Percentiles rank a stretch among this genome's conserved stretches.
These are phyloP conservation scores for Yamadazyma philogaea DNA, from an alignment of 805 yeast species.

Conservation along the genomic window DNA sequence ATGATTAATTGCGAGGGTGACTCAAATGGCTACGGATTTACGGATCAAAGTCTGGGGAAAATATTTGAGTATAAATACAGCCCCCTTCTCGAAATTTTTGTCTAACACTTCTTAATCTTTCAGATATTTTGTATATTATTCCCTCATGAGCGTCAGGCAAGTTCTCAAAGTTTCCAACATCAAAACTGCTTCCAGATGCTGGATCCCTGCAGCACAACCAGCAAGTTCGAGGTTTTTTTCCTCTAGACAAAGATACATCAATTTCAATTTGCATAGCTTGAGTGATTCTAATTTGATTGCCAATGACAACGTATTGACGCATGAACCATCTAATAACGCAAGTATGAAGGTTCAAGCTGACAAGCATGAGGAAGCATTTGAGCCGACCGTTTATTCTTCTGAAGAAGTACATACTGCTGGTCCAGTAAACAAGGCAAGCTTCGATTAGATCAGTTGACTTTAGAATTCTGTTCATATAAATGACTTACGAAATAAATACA, in stretches of 20 bases:
- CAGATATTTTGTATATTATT: not conserved
- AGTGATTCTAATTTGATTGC: slow-evolving; percentile 31
- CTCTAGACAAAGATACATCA: slow-evolving; percentile 33
- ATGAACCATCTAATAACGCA: slow-evolving; percentile 9
- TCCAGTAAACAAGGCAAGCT: slow-evolving; percentile 31
- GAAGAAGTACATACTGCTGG: slow-evolving; percentile 44
- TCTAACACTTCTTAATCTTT: not conserved
- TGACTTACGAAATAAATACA: slow-evolving; percentile 3
- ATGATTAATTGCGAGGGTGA: slow-evolving; percentile 5
- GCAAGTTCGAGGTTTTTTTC: slow-evolving; percentile 29
- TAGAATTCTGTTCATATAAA: slow-evolving; percentile 3
- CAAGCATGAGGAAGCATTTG: slow-evolving; percentile 27
- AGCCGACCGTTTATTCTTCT: slow-evolving; percentile 39
- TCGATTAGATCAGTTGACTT: not conserved
- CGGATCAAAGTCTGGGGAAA: slow-evolving; percentile 15
- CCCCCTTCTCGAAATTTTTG: not conserved
- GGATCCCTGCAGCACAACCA: slow-evolving; percentile 32
- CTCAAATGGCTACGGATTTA: slow-evolving; percentile 11
- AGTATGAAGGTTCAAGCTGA: slow-evolving; percentile 12
- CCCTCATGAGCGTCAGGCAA: slow-evolving; percentile 23
- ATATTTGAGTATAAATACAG: slow-evolving; percentile 1
- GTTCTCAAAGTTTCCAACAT: slow-evolving; percentile 30
- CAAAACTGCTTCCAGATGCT: slow-evolving; percentile 43
- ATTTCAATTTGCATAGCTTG: slow-evolving; percentile 27
- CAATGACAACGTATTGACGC: slow-evolving; percentile 30